A percentile compares a stretch with the other conserved stretches of the same genome.
phyloP scores from a whole-genome alignment of 768 basidiomycete species.

The Leccinum fibrillosum region DNA sequence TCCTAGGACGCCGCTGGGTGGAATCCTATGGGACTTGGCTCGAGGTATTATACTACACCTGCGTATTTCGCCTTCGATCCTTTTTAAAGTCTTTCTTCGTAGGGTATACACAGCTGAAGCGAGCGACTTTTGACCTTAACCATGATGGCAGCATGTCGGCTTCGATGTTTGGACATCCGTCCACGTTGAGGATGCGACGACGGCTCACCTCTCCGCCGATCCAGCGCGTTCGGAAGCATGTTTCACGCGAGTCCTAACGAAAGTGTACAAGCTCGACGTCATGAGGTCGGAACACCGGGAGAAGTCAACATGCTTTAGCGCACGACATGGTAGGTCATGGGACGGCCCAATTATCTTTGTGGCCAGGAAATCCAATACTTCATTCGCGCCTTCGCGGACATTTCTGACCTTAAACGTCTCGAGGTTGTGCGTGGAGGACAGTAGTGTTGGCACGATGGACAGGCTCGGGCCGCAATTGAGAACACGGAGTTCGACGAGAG shows the following conservation, averaged over 20 bases:
- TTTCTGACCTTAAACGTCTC: slow-evolving; percentile 42
- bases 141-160: slow-evolving; percentile 56
- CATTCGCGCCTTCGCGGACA: slow-evolving; percentile 34
- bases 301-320: slow-evolving; percentile 49
- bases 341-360: slow-evolving; percentile 8
- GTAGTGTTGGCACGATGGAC: slow-evolving; percentile 26
- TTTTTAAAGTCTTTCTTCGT: slow-evolving; percentile 44
- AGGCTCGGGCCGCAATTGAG: slow-evolving; percentile 33
- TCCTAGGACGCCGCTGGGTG: too few relatives aligned
- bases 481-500: slow-evolving; percentile 41
- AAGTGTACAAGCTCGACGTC: slow-evolving; percentile 48
- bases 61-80: slow-evolving; percentile 23
- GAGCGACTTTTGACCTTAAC: slow-evolving; percentile 50
- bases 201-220: slow-evolving; percentile 11
- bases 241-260: slow-evolving; percentile 50
- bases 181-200: slow-evolving; percentile 48
- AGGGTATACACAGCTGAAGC: slow-evolving; percentile 60
- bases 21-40: not conserved
- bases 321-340: slow-evolving; percentile 39
- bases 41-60: not conserved
- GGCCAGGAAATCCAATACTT: slow-evolving; percentile 42
- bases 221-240: slow-evolving; percentile 17
- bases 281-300: slow-evolving; percentile 51
- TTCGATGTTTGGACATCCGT: slow-evolving; percentile 59
- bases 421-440: slow-evolving; percentile 38